Evolutionary conservation across 1,284 basidiomycete species (phyloP), one percentile per base, ranked within the genome.

Genomic region (Boletus holoroseus): DNA sequence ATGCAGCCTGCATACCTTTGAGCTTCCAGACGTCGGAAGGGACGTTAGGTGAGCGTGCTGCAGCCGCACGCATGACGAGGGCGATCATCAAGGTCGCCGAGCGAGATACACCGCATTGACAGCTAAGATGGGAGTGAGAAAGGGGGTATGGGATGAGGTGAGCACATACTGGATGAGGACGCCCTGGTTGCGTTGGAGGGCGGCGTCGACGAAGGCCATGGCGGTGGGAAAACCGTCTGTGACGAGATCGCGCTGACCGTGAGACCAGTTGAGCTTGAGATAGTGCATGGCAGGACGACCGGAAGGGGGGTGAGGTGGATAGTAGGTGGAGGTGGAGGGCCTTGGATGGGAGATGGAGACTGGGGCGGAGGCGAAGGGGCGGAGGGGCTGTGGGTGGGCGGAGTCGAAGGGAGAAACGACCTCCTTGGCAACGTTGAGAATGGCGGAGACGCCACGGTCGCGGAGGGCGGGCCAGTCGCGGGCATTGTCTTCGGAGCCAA

Each of bases 401-500:
- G 71, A 55, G 59, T 87, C 85, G 61, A 91, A 90, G 18, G 90
- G 87, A 38, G 85, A 85, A 27, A 80, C 72, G 53, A 96, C 88
- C 70, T 96, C 93, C 71, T 96, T 95, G 30, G 95, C 95, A 30
- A 98, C 95, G 68, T 97, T 97, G 67, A 98, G 78, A 16, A 97
- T 81, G 38, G 86, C 82, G 54, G 79, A 82, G 67, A 95, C 91
- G 46, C 85, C 81, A 32, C 83, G 77, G 49, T 85, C 77, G n/a
- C 79, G 67, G 50, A 94, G 80, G 42, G 75, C 73, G 38, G 74
- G 72, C 79, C 84, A 87, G 68, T 94, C 85, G 48, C 82, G 79
- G 30, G 91, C 90, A 57, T 95, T 95, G 68, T 95, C 91, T 68
- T 97, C 94, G 42, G 91, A 91, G 50, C 94, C 95, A 7, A 98